Conservation (phyloP, 2,329 filamentous ascomycete genomes). For the Botryotinia convoluta region DNA sequence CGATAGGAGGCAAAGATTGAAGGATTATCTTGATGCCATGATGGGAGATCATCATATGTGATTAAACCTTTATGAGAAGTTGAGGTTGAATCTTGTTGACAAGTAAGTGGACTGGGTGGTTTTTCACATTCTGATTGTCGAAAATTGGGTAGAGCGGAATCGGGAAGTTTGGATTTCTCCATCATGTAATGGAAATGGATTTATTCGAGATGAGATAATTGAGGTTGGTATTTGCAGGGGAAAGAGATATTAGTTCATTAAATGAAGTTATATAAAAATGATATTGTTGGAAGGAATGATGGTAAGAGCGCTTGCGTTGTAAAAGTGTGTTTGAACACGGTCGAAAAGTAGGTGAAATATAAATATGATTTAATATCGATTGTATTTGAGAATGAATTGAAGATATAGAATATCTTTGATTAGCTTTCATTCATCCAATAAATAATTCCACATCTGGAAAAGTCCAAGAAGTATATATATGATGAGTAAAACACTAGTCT, state of each 20-base stretch:
- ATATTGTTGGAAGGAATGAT: background rate
- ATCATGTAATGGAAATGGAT: background rate
- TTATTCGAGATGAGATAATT: background rate
- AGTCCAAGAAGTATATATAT: background rate
- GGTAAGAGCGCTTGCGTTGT: background rate
- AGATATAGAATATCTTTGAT: background rate
- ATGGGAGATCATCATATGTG: conserved; percentile 12
- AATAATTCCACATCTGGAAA: background rate
- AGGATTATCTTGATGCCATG: conserved; percentile 15
- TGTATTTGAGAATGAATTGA: background rate
- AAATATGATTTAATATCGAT: background rate
- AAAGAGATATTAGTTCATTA: background rate
- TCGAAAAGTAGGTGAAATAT: background rate
- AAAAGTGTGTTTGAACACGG: background rate
- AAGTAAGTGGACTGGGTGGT: background rate
- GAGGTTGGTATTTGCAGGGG: background rate
- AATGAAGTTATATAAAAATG: no score
- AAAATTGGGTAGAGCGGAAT: background rate
- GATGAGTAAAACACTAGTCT: background rate
- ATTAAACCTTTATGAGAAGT: background rate
- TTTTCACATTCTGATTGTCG: background rate
- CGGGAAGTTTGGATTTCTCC: background rate
- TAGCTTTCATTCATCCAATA: background rate
- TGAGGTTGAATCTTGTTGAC: no score
- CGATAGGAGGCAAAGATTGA: conserved; percentile 16